phyloP scores from a whole-genome alignment of 78 protist genomes.

The Dictyostelium intermedium region DNA sequence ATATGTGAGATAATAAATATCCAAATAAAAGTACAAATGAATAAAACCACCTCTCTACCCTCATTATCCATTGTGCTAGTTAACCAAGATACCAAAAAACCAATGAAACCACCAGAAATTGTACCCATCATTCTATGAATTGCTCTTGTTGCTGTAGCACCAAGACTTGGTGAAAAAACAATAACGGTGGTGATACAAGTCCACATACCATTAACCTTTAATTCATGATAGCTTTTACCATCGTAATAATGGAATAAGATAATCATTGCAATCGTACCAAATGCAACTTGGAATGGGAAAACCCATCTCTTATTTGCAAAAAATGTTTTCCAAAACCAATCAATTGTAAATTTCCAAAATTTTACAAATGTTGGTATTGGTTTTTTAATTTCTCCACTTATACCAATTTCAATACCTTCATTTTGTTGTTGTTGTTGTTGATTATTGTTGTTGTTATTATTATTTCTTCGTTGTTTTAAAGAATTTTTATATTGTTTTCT shows the following conservation, averaged over 20 bases:
- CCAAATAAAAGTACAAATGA: conserved; percentile 12
- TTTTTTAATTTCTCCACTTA: neutral
- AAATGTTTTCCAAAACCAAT: neutral
- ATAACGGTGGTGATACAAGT: conserved; percentile 9
- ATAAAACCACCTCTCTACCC: neutral
- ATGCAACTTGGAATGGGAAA: conserved; percentile 42
- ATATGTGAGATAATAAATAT: conserved; percentile 20
- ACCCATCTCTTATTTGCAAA: conserved; percentile 59
- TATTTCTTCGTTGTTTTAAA: neutral
- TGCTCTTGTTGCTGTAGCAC: conserved; percentile 47
- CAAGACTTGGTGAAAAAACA: conserved; percentile 57
- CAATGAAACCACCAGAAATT: conserved; percentile 26
- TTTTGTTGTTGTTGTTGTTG: neutral
- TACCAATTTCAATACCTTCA: neutral
- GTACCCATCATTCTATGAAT: conserved; percentile 67
- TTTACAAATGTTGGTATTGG: neutral
- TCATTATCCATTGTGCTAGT: neutral
- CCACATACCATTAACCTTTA: conserved; percentile 50
- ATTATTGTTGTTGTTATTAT: neutral
- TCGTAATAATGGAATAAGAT: conserved; percentile 34
- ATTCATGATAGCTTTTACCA: conserved; percentile 3
- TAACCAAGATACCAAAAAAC: conserved; percentile 16
- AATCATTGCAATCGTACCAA: neutral
- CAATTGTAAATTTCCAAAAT: neutral
- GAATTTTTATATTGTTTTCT: neutral